These are phyloP conservation scores for Cinnamomum chago DNA, from an alignment of 164 flowering plant genomes.

Conservation along the genomic window DNA sequence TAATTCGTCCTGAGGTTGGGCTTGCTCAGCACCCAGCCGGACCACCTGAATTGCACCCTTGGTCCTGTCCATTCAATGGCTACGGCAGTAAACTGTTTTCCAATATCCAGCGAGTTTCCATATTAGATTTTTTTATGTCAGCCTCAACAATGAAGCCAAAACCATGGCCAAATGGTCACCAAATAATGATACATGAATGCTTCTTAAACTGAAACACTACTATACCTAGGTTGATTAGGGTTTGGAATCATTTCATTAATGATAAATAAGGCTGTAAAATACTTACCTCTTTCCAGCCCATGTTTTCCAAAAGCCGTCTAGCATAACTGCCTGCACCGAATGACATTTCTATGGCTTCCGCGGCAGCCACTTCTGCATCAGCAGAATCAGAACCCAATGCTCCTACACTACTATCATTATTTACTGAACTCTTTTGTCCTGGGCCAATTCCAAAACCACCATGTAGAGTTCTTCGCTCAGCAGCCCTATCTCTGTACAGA, in stretches of 20 bases:
- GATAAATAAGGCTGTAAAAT: neutral
- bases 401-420: conserved; percentile 12
- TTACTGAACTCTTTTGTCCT: conserved; percentile 57
- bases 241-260: neutral
- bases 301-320: conserved; percentile 63
- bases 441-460: conserved; percentile 89
- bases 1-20: too few relatives aligned
- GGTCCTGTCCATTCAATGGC: too few relatives aligned
- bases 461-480: conserved; percentile 88
- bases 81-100: too few relatives aligned
- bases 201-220: neutral
- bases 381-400: conserved; percentile 25
- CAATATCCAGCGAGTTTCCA: too few relatives aligned
- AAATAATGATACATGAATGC: neutral
- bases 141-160: too few relatives aligned
- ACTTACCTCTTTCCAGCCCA: conserved; percentile 98
- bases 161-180: neutral
- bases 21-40: too few relatives aligned
- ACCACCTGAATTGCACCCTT: too few relatives aligned
- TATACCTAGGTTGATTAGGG: neutral
- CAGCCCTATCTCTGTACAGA: conserved; percentile 82
- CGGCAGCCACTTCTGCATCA: conserved; percentile 51
- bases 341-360: conserved; percentile 68
- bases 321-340: conserved; percentile 90
- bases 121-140: too few relatives aligned